Percentiles rank a stretch among this genome's conserved stretches.
These are phyloP conservation scores for Aspergillus campestris DNA, from an alignment of 495 filamentous ascomycete genomes.

Conservation along the genomic window DNA sequence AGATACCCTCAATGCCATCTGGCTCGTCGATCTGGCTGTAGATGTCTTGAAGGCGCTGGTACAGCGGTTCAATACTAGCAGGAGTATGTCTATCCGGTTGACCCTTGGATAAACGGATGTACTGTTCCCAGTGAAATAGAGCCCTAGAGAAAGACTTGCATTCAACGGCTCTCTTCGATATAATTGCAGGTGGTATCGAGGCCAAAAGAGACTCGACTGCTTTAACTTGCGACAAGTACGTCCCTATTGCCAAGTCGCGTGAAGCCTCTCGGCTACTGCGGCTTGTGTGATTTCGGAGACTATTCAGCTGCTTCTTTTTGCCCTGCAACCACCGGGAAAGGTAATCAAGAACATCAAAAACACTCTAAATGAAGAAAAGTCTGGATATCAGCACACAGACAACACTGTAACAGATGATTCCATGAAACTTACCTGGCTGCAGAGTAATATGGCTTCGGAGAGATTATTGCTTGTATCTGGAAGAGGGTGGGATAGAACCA, in stretches of 20 bases:
- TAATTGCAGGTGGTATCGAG: constrained; percentile 73
- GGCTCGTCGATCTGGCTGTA: constrained; percentile 97
- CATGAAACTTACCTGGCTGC: constrained; percentile 60
- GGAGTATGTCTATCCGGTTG: constrained; percentile 25
- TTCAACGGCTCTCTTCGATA: constrained; percentile 77
- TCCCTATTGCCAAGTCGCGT: constrained; percentile 30
- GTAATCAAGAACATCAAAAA: constrained; percentile 89
- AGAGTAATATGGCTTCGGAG: constrained; percentile 64
- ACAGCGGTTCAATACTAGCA: constrained; percentile 47
- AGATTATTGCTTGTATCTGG: constrained; percentile 43
- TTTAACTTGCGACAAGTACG: constrained; percentile 44
- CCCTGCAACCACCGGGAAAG: constrained; percentile 80
- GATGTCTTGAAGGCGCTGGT: constrained; percentile 78
- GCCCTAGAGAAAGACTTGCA: constrained; percentile 90
- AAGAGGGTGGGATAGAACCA: constrained; percentile 56
- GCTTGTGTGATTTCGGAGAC: constrained; percentile 25
- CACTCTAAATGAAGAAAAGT: constrained; percentile 44
- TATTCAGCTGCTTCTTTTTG: constrained; percentile 55
- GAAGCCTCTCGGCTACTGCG: constrained; percentile 29
- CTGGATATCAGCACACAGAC: not conserved
- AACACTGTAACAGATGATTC: not conserved
- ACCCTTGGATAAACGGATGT: constrained; percentile 56
- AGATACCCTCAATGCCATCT: constrained; percentile 92
- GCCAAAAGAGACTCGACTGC: constrained; percentile 55
- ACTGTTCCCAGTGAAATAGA: constrained; percentile 88